A percentile compares a stretch with the other conserved stretches of the same genome.
Conservation (phyloP, 192 early-diverging fungal species). For the Geranomyces michiganensis region DNA sequence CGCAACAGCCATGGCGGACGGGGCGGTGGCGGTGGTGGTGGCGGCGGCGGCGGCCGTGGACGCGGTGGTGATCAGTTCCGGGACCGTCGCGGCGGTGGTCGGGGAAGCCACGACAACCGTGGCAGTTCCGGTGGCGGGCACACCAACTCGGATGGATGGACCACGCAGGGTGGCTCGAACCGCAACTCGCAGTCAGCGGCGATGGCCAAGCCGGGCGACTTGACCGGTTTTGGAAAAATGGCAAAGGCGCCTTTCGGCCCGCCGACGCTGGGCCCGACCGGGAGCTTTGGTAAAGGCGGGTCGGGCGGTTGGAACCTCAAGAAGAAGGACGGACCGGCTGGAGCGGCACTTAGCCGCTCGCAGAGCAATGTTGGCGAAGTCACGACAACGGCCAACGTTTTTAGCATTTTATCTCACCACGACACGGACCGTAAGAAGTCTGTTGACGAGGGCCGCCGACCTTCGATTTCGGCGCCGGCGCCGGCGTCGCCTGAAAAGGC, state of each 20-base stretch:
- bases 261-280: constrained; percentile 59
- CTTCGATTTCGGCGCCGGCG: neutral
- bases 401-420: constrained; percentile 10
- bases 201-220: constrained; percentile 65
- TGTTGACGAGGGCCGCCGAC: constrained; percentile 31
- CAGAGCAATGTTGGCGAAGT: constrained; percentile 48
- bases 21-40: constrained; percentile 33
- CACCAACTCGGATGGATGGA: constrained; percentile 69
- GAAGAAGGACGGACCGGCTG: constrained; percentile 47
- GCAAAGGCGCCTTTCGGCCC: constrained; percentile 58
- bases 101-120: constrained; percentile 50
- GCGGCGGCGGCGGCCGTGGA: constrained; percentile 36
- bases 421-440: constrained; percentile 39
- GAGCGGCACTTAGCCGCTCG: constrained; percentile 45
- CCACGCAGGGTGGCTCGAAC: constrained; percentile 52
- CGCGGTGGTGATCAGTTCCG: constrained; percentile 49
- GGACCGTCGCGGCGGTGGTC: constrained; percentile 56
- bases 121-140: constrained; percentile 40
- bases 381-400: constrained; percentile 28
- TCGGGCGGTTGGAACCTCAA: constrained; percentile 54
- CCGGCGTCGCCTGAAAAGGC: neutral
- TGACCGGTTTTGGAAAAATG: constrained; percentile 73
- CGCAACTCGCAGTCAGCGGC: constrained; percentile 40
- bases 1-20: constrained; percentile 57
- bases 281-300: constrained; percentile 45